These are phyloP conservation scores for Phallus indusiatus DNA, from an alignment of 768 basidiomycete genomes.

Conservation along the genomic window DNA sequence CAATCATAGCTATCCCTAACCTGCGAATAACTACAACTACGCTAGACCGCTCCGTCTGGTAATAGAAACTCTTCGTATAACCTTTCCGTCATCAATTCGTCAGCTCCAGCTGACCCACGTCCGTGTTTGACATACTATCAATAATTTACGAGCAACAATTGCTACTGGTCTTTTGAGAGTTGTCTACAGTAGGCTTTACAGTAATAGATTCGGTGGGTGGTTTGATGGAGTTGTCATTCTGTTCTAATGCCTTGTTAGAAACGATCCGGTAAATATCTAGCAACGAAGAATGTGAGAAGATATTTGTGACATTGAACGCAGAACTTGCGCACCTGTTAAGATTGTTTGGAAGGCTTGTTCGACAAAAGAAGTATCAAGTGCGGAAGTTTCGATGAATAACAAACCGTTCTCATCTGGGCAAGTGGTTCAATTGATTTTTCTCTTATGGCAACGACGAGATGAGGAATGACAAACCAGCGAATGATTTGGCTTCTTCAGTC, in stretches of 20 bases:
- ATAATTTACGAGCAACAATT: conserved; percentile 26
- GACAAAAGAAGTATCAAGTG: conserved; percentile 98
- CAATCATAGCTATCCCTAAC: no score
- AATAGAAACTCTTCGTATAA: no score
- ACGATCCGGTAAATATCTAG: conserved; percentile 96
- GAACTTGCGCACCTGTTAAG: conserved; percentile 69
- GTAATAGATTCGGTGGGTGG: conserved; percentile 74
- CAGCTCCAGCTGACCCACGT: no score
- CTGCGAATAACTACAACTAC: no score
- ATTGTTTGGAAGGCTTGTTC: conserved; percentile 97
- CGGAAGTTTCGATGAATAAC: conserved; percentile 97
- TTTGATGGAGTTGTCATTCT: conserved; percentile 67
- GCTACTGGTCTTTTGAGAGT: conserved; percentile 26
- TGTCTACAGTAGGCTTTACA: conserved; percentile 56
- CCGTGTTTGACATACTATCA: no score
- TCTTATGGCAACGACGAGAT: neutral
- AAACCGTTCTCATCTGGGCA: conserved; percentile 75
- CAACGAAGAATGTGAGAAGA: conserved; percentile 2
- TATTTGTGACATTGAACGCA: conserved; percentile 1
- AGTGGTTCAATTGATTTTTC: neutral
- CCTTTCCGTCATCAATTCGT: no score
- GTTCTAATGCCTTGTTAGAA: conserved; percentile 90
- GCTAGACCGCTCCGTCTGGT: no score
- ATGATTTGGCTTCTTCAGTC: conserved; percentile 93
- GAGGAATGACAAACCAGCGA: conserved; percentile 55